Conservation (phyloP, 306 rosid species). For the Cicer arietinum region DNA sequence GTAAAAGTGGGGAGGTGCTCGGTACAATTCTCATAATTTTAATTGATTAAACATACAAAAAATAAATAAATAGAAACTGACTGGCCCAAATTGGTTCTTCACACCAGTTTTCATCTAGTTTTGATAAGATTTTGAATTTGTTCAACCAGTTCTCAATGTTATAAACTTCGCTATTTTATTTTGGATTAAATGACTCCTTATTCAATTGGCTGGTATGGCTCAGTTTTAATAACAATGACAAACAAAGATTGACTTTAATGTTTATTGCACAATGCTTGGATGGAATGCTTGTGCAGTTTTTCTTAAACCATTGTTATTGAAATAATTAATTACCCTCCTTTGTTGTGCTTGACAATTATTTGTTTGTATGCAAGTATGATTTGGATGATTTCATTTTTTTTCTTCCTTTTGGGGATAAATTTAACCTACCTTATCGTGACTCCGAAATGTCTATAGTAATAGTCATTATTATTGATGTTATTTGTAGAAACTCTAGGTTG, state of each 20-base stretch:
- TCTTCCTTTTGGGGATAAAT: background rate
- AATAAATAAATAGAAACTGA: background rate
- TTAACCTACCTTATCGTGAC: background rate
- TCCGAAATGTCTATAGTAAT: background rate
- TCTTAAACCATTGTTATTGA: constrained; percentile 19
- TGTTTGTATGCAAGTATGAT: constrained; percentile 19
- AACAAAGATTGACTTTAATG: constrained; percentile 1
- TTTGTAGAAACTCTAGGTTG: constrained; percentile 10
- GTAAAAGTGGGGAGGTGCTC: too few relatives aligned
- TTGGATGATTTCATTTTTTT: background rate
- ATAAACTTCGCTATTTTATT: background rate
- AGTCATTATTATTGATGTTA: constrained; percentile 18
- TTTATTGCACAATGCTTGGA: constrained; percentile 26
- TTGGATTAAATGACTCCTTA: background rate
- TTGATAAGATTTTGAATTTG: background rate
- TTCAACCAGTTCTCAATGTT: background rate
- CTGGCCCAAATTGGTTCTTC: background rate
- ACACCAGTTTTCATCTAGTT: background rate
- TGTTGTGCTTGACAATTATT: constrained; percentile 1
- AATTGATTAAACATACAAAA: background rate
- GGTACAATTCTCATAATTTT: too few relatives aligned
- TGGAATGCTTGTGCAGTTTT: constrained; percentile 5
- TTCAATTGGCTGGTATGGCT: background rate
- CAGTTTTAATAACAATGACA: background rate
- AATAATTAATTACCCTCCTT: background rate